Conservation (phyloP, 768 basidiomycete genomes). For the Podaxis pistillaris region DNA sequence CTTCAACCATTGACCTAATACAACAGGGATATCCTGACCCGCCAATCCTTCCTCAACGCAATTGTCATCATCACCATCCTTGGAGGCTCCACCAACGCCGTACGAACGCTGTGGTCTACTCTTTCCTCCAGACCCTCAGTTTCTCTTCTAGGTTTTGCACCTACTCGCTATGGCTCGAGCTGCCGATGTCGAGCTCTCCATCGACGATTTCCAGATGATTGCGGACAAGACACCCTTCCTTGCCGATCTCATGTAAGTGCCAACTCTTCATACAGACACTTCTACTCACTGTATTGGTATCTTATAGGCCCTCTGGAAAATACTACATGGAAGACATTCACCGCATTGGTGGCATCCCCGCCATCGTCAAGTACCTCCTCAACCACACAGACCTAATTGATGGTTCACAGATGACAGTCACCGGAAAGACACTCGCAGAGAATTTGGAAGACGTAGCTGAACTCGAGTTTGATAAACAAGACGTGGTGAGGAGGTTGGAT, state of each 20-base stretch:
- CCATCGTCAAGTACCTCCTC: slow-evolving; percentile 79
- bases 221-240: slow-evolving; percentile 81
- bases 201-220: slow-evolving; percentile 86
- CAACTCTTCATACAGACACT: neutral
- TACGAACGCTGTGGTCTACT: slow-evolving; percentile 28
- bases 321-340: slow-evolving; percentile 93
- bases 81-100: slow-evolving; percentile 88
- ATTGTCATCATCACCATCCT: slow-evolving; percentile 77
- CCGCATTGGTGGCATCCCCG: slow-evolving; percentile 81
- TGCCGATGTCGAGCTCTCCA: slow-evolving; percentile 64
- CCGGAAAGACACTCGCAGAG: slow-evolving; percentile 86
- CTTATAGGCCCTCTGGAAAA: slow-evolving; percentile 71
- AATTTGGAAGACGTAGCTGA: slow-evolving; percentile 80
- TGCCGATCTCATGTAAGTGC: slow-evolving; percentile 63
- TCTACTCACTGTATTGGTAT: neutral
- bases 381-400: slow-evolving; percentile 79
- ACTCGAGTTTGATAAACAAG: slow-evolving; percentile 68
- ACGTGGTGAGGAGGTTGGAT: slow-evolving; percentile 68
- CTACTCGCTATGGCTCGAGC: slow-evolving; percentile 83
- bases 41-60: slow-evolving; percentile 73
- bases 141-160: slow-evolving; percentile 62
- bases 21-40: slow-evolving; percentile 42
- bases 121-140: neutral
- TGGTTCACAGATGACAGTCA: slow-evolving; percentile 83
- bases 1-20: neutral